Base-by-base conservation (phyloP, 2,329 filamentous ascomycete species). In the Leptoxyphium fumago region DNA sequence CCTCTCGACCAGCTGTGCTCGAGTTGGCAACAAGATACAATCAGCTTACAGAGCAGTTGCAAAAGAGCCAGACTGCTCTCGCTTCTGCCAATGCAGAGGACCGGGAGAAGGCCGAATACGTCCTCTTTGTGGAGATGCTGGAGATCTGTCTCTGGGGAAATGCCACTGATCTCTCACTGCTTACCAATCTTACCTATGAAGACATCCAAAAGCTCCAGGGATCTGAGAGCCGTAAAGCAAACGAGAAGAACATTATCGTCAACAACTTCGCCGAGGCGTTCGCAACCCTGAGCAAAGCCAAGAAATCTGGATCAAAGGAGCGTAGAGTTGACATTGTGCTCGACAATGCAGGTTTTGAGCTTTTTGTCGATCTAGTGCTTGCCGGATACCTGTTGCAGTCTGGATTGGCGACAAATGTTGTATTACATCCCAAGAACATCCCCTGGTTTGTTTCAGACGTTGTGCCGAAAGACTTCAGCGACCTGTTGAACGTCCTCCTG, bases 391-490 rank as follows among this genome's bases (percentile, higher is more conserved):
- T 98, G 11, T 72, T 98, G 6, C 80, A 85, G 0, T 73, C 86
- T 0, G 84, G 82, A 0, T 76, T 98, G 5, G 91, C 91, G 0
- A 95, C 88, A 0, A 78, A 78, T 18, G 73, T 98, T 11, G 79
- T 96, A 15, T 74, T 98, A 9, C 88, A 94, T 57, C 88, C 91
- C 42, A 98, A 98, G 67, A 81, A 79, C 17, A 88, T 98, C 46
- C 91, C 91, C 1, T 98, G 91, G 91, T 98, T 96, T 60, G 91
- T 98, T 40, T 95, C 87, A 1, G 91, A 98, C 56, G 91, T 96
- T 2, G 65, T 94, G 10, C 88, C 89, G 0, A 73, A 70, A 36
- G 91, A 98, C 64, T 95, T 96, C 55, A 73, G 71, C 1, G 78
- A 81, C n/a, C 74, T 96, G 2, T 75, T 98, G 42, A 78, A 75